Conservation (phyloP, 2,329 filamentous ascomycete species). For the Elsinoe ampelina region DNA sequence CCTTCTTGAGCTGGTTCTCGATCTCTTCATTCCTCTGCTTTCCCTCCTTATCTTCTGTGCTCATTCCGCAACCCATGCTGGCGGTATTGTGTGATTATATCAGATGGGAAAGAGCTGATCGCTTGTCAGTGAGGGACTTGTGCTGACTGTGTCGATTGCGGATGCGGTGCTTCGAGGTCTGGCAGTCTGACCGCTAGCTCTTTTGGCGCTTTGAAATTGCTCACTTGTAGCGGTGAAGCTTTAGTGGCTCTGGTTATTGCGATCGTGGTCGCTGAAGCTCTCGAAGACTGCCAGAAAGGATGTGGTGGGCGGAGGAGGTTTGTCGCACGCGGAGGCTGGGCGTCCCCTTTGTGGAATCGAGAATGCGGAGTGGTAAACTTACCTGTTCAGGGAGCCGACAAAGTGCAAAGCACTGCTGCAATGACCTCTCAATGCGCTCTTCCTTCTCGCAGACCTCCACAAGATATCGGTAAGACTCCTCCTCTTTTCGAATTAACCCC, state of each 20-base stretch:
- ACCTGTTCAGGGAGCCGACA: neutral
- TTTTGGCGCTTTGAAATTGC: too few species aligned
- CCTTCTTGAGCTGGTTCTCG: conserved; percentile 96
- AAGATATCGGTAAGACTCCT: neutral
- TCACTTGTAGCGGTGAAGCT: neutral
- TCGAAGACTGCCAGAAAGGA: neutral
- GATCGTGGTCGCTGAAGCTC: neutral
- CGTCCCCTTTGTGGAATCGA: neutral
- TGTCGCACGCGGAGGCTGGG: conserved; percentile 7
- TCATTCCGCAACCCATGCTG: conserved; percentile 99
- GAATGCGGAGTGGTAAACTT: conserved; percentile 1
- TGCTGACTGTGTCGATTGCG: neutral
- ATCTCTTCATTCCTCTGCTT: conserved; percentile 99
- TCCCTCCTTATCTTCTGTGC: conserved; percentile 99
- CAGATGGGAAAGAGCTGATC: neutral
- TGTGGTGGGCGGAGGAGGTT: neutral
- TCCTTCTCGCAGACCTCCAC: neutral
- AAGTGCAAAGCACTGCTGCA: neutral
- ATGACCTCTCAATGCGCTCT: neutral
- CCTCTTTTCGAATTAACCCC: neutral
- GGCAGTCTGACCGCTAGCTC: neutral
- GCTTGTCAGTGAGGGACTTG: conserved; percentile 13
- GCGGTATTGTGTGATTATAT: conserved; percentile 27
- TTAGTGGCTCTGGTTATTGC: neutral
- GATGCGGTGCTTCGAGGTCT: neutral